phyloP scores from a whole-genome alignment of 805 yeast genomes.

The Zygoascus biomembranicola region DNA sequence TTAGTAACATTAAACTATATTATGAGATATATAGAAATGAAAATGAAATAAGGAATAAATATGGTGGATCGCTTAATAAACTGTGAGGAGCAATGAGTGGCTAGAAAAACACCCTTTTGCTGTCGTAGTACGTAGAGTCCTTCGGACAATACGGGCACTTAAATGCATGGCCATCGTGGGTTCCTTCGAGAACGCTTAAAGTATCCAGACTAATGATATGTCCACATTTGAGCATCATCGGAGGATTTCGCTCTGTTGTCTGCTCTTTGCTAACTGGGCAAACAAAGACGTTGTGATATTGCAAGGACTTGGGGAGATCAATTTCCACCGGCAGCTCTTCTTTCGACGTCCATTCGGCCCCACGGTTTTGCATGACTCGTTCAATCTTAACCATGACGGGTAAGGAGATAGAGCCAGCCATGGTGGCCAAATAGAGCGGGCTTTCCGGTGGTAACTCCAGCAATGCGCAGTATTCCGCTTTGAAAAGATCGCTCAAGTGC shows the following conservation, averaged over 20 bases:
- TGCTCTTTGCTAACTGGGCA: slow-evolving; percentile 68
- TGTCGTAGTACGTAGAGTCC: slow-evolving; percentile 35
- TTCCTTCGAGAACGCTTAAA: slow-evolving; percentile 37
- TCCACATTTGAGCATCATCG: slow-evolving; percentile 53
- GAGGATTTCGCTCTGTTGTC: slow-evolving; percentile 51
- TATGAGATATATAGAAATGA: no score
- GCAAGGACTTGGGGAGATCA: slow-evolving; percentile 42
- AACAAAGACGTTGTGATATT: slow-evolving; percentile 58
- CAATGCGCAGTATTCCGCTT: slow-evolving; percentile 42
- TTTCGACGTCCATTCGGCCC: slow-evolving; percentile 46
- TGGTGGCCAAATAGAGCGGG: slow-evolving; percentile 41
- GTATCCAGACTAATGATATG: slow-evolving; percentile 55
- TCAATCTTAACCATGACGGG: slow-evolving; percentile 46
- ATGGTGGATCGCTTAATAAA: neutral
- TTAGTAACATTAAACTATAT: no score
- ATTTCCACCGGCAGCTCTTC: slow-evolving; percentile 59
- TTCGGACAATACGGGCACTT: slow-evolving; percentile 70
- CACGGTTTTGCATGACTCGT: slow-evolving; percentile 31
- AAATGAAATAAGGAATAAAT: neutral
- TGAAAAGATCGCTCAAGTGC: slow-evolving; percentile 30
- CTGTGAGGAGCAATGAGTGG: neutral
- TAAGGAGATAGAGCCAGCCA: slow-evolving; percentile 47
- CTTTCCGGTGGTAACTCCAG: slow-evolving; percentile 46
- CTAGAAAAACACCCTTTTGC: slow-evolving; percentile 38
- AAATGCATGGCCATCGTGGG: slow-evolving; percentile 37